Evolutionary conservation across 1,284 basidiomycete species (phyloP).

Genomic region (Fomitopsis betulina): DNA sequence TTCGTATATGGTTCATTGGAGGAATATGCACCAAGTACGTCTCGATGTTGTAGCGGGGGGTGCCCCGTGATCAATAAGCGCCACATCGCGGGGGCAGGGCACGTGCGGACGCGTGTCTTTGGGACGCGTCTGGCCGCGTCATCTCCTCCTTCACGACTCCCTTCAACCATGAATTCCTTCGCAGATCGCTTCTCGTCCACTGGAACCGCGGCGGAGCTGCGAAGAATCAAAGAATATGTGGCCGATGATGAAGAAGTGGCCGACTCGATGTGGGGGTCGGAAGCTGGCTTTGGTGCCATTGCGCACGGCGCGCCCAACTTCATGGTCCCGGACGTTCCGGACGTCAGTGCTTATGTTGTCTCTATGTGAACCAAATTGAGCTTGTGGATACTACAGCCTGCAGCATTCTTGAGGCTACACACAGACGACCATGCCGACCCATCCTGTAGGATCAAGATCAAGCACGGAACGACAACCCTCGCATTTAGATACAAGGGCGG

Average conservation of each 20-base stretch:
- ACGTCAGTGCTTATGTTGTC: constrained; percentile 45
- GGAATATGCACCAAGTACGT: background rate
- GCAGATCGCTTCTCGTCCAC: constrained; percentile 61
- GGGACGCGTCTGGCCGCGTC: constrained; percentile 45
- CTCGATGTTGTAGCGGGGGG: too few species aligned
- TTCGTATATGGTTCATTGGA: too few species aligned
- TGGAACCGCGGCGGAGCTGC: constrained; percentile 43
- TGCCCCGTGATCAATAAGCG: background rate
- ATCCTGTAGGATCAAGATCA: constrained; percentile 94
- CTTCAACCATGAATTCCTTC: constrained; percentile 69
- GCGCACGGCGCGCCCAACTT: constrained; percentile 68
- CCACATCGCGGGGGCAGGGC: background rate
- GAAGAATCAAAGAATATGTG: constrained; percentile 44
- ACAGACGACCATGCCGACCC: constrained; percentile 94
- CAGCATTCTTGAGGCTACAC: constrained; percentile 83
- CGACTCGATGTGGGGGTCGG: constrained; percentile 74
- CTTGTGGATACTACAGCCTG: constrained; percentile 54
- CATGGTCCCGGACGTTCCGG: constrained; percentile 63
- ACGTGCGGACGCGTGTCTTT: constrained; percentile 8
- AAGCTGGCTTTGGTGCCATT: constrained; percentile 74
- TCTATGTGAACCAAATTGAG: constrained; percentile 4
- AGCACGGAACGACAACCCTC: constrained; percentile 97
- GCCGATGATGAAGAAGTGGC: constrained; percentile 60
- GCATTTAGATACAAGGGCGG: constrained; percentile 97
- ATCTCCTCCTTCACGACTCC: constrained; percentile 24